Evolutionary conservation across 495 filamentous ascomycete species (phyloP).

Genomic region (Lasiosphaeris hirsuta): DNA sequence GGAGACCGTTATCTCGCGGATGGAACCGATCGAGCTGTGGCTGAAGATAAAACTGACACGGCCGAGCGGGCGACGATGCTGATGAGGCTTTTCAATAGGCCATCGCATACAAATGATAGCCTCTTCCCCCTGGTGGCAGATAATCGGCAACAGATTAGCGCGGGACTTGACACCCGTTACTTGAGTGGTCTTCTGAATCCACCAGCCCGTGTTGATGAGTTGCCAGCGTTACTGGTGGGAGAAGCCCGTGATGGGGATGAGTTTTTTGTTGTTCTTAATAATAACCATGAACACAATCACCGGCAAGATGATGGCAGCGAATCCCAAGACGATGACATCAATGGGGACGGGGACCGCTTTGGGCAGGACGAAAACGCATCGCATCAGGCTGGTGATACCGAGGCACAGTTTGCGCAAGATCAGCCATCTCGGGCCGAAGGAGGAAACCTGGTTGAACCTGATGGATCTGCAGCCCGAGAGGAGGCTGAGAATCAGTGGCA

Average conservation of each 20-base stretch:
- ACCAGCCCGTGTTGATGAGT: conserved; percentile 34
- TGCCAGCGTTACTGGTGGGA: conserved; percentile 36
- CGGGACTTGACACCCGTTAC: conserved; percentile 29
- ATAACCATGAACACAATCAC: neutral
- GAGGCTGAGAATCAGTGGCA: neutral
- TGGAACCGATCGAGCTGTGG: conserved; percentile 35
- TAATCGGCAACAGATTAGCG: neutral
- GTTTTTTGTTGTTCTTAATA: conserved; percentile 26
- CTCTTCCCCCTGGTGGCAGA: conserved; percentile 29
- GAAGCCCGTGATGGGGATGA: conserved; percentile 30
- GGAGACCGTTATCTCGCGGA: conserved; percentile 64
- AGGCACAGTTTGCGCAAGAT: neutral
- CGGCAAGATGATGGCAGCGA: conserved; percentile 19
- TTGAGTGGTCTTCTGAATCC: conserved; percentile 40
- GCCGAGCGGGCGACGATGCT: conserved; percentile 41
- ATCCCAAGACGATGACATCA: conserved; percentile 22
- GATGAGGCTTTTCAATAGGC: conserved; percentile 35
- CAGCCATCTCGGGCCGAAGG: neutral
- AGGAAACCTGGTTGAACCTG: neutral
- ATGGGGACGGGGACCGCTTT: conserved; percentile 10
- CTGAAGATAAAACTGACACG: conserved; percentile 41
- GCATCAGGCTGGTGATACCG: neutral
- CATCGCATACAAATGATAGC: conserved; percentile 25
- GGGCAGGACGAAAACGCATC: neutral
- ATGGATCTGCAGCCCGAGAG: neutral